These are phyloP conservation scores for Microglena sp. DNA, from an alignment of 139 green algal genomes.

Conservation along the genomic window DNA sequence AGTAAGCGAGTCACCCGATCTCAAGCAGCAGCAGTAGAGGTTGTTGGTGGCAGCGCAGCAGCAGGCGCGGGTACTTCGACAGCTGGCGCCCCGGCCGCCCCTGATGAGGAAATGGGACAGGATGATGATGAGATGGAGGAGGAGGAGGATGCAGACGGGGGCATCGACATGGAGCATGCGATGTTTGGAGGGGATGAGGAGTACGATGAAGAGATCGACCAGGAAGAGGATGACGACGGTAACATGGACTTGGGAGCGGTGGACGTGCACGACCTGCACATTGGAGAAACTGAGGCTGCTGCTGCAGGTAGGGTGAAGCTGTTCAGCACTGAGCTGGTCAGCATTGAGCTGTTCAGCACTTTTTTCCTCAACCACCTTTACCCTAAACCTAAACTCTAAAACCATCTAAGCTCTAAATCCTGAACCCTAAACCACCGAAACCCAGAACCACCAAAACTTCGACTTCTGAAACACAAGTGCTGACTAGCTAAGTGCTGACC, in stretches of 20 bases:
- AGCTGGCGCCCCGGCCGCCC: background rate
- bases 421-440: too few relatives aligned
- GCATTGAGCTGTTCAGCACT: too few relatives aligned
- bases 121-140: constrained; percentile 18
- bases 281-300: constrained; percentile 26
- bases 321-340: too few relatives aligned
- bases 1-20: constrained; percentile 44
- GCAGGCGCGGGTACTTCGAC: constrained; percentile 1
- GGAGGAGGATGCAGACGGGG: background rate
- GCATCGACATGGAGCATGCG: constrained; percentile 9
- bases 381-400: too few relatives aligned
- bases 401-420: too few relatives aligned
- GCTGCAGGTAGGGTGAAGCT: background rate
- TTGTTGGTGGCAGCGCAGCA: background rate
- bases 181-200: constrained; percentile 34
- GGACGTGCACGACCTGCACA: constrained; percentile 70
- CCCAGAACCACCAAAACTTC: too few relatives aligned
- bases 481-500: too few relatives aligned
- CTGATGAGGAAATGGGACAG: constrained; percentile 13
- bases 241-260: constrained; percentile 29
- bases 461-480: too few relatives aligned
- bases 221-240: constrained; percentile 23
- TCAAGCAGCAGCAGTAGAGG: constrained; percentile 18
- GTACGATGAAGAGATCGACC: constrained; percentile 24
- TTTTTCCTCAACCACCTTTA: too few relatives aligned